Evolutionary conservation across 2,329 filamentous ascomycete genomes (phyloP), one percentile per base, ranked within the genome.

Genomic region (Proliferodiscus dingleyae): DNA sequence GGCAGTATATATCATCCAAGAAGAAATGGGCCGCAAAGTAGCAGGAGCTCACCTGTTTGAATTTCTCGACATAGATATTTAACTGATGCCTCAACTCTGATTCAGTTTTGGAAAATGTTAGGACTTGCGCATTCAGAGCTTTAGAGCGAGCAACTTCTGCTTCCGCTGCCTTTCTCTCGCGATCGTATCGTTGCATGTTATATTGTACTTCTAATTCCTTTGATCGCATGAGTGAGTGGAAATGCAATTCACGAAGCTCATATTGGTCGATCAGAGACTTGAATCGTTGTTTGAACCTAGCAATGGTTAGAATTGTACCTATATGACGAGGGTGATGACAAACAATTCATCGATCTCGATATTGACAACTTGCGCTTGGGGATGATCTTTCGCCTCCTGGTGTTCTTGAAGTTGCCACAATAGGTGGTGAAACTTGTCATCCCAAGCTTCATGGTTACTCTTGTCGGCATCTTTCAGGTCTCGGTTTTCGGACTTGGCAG

Each of bases 51-150:
- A 95, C 91, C 87, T 98, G 93, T 73, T 97, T 97, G 71, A 97
- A 97, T 71, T 97, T 98, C 65, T 98, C 93, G 21, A 96, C 91
- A 61, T 98, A 98, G 59, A 96, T 91, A 66, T 96, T 97, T 59
- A 98, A 81, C 68, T 98, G 93, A 60, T 88, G 94, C 49, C 93
- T 77, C 45, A 98, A 76, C 67, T 97, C 91, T 13, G 87, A 85
- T 69, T 98, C 93, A 8, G 91, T 97, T 68, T 95, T 93, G 28
- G 89, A 93, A 65, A 97, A 96, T 2, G 89, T 94, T 56, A 90
- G 88, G 19, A 97, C 89, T 68, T 98, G 93, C 28, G 82, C 77
- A 58, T 93, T 95, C 42, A 98, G 75, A 54, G 91, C 87, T 52
- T 89, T 83, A 47, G 88, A 87, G 58, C 89, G 86, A 45, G 76